Conservation (phyloP, 1,284 basidiomycete genomes). For the Melampsora americana region DNA sequence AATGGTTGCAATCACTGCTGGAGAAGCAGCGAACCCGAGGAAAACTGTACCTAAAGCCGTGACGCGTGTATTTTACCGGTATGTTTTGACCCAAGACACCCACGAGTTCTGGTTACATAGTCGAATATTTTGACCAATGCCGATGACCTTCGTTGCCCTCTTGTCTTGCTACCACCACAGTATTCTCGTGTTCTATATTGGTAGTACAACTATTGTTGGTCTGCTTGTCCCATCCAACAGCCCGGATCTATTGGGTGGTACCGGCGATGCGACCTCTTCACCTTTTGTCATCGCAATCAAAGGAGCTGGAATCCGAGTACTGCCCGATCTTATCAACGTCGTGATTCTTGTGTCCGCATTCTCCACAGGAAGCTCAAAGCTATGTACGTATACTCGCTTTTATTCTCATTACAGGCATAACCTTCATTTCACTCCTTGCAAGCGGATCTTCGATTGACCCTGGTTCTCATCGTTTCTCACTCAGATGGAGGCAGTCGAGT, state of each 20-base stretch:
- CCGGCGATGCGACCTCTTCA: conserved; percentile 64
- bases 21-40: conserved; percentile 66
- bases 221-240: conserved; percentile 70
- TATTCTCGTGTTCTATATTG: conserved; percentile 51
- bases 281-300: conserved; percentile 79
- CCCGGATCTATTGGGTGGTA: conserved; percentile 60
- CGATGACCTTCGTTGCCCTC: conserved; percentile 53
- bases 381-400: conserved; percentile 64
- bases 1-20: conserved; percentile 64
- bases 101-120: conserved; percentile 57
- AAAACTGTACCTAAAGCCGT: conserved; percentile 77
- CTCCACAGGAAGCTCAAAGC: conserved; percentile 75
- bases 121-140: conserved; percentile 66
- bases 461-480: background rate
- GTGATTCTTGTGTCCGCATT: conserved; percentile 71
- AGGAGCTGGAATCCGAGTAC: conserved; percentile 68
- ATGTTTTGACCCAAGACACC: background rate
- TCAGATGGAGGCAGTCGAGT: conserved; percentile 48
- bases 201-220: conserved; percentile 62
- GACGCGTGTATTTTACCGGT: conserved; percentile 71
- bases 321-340: conserved; percentile 68
- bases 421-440: background rate
- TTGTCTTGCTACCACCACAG: conserved; percentile 39
- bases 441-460: background rate
- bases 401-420: background rate